These are phyloP conservation scores for Inonotus obliquus DNA, from an alignment of 1,284 basidiomycete genomes.

Conservation along the genomic window DNA sequence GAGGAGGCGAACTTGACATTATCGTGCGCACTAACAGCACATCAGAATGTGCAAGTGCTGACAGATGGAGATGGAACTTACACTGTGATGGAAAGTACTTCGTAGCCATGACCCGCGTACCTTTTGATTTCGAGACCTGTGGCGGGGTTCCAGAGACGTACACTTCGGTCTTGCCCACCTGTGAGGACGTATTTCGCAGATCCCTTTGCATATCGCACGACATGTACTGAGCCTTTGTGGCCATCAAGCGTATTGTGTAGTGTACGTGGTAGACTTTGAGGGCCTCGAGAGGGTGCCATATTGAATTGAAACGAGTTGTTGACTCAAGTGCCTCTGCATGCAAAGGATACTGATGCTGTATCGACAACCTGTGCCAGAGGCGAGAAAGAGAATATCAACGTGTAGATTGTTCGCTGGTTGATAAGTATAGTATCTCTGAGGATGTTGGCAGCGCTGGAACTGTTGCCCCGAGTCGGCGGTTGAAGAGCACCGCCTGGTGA, in stretches of 20 bases:
- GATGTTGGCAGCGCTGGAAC: background rate
- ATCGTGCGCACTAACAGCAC: slow-evolving; percentile 68
- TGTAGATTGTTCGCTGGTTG: background rate
- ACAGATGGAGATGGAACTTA: slow-evolving; percentile 35
- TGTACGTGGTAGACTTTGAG: slow-evolving; percentile 50
- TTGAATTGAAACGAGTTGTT: background rate
- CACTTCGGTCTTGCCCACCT: slow-evolving; percentile 86
- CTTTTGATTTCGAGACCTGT: slow-evolving; percentile 84
- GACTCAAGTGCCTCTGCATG: background rate
- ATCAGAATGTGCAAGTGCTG: background rate
- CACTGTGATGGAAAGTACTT: slow-evolving; percentile 88
- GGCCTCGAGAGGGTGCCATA: slow-evolving; percentile 66
- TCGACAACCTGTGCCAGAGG: background rate
- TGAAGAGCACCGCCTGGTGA: background rate
- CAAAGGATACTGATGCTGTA: background rate
- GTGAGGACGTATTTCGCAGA: slow-evolving; percentile 84
- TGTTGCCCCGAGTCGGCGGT: background rate
- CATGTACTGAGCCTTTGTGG: slow-evolving; percentile 81
- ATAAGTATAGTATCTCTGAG: background rate
- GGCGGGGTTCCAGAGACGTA: slow-evolving; percentile 89
- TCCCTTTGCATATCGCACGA: slow-evolving; percentile 83
- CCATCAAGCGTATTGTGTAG: slow-evolving; percentile 54
- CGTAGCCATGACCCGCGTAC: slow-evolving; percentile 90
- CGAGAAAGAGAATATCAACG: background rate
- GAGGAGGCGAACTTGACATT: slow-evolving; percentile 92